Evolutionary conservation across 805 yeast genomes (phyloP), one percentile per base, ranked within the genome.

Genomic region (Pichia manshurica): DNA sequence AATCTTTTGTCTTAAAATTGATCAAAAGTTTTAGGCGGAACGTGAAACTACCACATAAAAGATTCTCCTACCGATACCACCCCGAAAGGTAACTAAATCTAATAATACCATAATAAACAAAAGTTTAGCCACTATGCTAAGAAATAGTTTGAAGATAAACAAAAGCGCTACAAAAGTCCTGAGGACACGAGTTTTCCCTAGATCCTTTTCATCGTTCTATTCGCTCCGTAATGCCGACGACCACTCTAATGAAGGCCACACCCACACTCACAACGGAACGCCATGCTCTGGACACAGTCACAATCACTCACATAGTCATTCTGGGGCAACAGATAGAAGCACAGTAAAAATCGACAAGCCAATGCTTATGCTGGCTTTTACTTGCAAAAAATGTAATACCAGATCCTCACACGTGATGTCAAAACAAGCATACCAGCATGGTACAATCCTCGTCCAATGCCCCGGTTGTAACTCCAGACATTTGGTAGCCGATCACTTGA

Each of bases 391-490:
- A 54, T 91, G 98, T 66, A 74, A 79, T 40, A 78, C 84, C 3
- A 71, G 97, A 47, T 88, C 96, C 0, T 80, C 89, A 4, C 98
- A 91, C 60, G 75, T 83, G n/a, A 84, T 91, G 60, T 84, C 96
- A 5, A 90, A 90, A 56, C 98, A 91, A 66, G 90, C 96, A 0
- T 91, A 91, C 62, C 78, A 83, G 13, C 69, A 73, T 9, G 98
- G 98, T 1, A 82, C 96, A 0, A 96, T 91, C 3, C 68, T 88
- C 44, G 84, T 91, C 21, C 88, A 87, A 59, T 91, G 98, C 62
- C 98, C 98, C 0, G 86, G 89, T 15, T 91, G 98, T 64, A 75
- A 83, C 54, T 82, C 78, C 59, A 78, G 96, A 54, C 98, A 91
- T 62, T 68, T 91, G 60, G 90, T 91, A 36, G 96, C 97, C 0